Evolutionary conservation across 345 rosid species (phyloP).

Genomic region (Viola odorata): DNA sequence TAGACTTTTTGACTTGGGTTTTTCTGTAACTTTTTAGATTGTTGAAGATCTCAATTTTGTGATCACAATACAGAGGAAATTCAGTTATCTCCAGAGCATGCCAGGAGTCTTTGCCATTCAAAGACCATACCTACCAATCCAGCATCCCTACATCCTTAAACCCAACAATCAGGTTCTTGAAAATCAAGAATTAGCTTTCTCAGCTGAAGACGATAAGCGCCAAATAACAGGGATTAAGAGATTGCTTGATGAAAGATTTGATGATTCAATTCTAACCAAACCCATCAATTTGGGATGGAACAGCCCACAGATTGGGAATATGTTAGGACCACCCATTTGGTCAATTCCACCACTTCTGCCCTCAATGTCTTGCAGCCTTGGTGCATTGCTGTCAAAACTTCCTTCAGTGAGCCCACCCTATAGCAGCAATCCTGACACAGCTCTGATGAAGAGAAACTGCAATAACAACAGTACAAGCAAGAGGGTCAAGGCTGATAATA

Average conservation of each 20-base stretch:
- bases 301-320: slow-evolving; percentile 34
- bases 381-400: slow-evolving; percentile 48
- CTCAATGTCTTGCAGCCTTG: slow-evolving; percentile 38
- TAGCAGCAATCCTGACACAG: slow-evolving; percentile 15
- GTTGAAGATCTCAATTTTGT: slow-evolving; percentile 60
- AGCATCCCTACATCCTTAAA: slow-evolving; percentile 38
- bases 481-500: slow-evolving; percentile 6
- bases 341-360: slow-evolving; percentile 46
- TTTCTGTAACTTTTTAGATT: slow-evolving; percentile 26
- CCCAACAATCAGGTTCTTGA: slow-evolving; percentile 24
- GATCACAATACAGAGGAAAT: slow-evolving; percentile 56
- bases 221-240: slow-evolving; percentile 37
- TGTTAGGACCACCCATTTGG: slow-evolving; percentile 33
- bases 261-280: slow-evolving; percentile 34
- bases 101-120: slow-evolving; percentile 59
- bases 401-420: slow-evolving; percentile 36
- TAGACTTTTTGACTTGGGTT: neutral
- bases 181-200: slow-evolving; percentile 24
- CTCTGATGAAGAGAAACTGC: slow-evolving; percentile 18
- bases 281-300: slow-evolving; percentile 57
- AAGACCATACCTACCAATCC: slow-evolving; percentile 46
- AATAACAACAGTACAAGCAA: slow-evolving; percentile 4
- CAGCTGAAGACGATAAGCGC: slow-evolving; percentile 23
- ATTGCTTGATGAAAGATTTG: slow-evolving; percentile 25
- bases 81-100: slow-evolving; percentile 63